Evolutionary conservation across 2,329 filamentous ascomycete genomes (phyloP).

Genomic region (Pseudogymnoascus sp.): DNA sequence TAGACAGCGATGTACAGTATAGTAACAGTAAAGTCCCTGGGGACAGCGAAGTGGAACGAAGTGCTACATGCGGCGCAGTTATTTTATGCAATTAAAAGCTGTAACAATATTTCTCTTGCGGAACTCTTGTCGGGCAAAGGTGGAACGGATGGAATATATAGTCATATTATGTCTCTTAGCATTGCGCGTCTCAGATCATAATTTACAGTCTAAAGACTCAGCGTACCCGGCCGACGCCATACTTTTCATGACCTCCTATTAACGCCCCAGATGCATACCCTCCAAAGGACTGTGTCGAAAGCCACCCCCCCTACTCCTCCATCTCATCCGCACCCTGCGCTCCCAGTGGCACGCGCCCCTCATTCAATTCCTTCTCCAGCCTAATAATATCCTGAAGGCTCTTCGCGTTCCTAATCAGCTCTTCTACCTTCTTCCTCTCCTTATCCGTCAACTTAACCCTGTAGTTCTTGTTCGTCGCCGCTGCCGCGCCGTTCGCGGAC

Average conservation of each 20-base stretch:
- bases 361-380: slow-evolving; percentile 85
- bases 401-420: slow-evolving; percentile 80
- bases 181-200: slow-evolving; percentile 7
- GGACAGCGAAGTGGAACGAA: background rate
- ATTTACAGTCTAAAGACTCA: slow-evolving; percentile 4
- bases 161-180: slow-evolving; percentile 7
- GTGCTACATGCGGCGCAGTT: background rate
- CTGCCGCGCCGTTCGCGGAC: slow-evolving; percentile 39
- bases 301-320: slow-evolving; percentile 51
- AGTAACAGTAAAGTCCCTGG: slow-evolving; percentile 2
- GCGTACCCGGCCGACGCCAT: background rate
- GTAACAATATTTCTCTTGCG: background rate
- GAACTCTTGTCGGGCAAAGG: background rate
- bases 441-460: slow-evolving; percentile 79
- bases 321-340: slow-evolving; percentile 51
- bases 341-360: slow-evolving; percentile 74
- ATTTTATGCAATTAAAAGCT: slow-evolving; percentile 5
- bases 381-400: slow-evolving; percentile 84
- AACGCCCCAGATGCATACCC: slow-evolving; percentile 3
- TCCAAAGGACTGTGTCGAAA: background rate
- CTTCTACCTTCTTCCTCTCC: slow-evolving; percentile 79
- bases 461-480: slow-evolving; percentile 54
- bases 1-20: slow-evolving; percentile 8
- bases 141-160: background rate
- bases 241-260: slow-evolving; percentile 5